Conservation (phyloP, 2,329 filamentous ascomycete genomes). For the Pyrenophora seminiperda region DNA sequence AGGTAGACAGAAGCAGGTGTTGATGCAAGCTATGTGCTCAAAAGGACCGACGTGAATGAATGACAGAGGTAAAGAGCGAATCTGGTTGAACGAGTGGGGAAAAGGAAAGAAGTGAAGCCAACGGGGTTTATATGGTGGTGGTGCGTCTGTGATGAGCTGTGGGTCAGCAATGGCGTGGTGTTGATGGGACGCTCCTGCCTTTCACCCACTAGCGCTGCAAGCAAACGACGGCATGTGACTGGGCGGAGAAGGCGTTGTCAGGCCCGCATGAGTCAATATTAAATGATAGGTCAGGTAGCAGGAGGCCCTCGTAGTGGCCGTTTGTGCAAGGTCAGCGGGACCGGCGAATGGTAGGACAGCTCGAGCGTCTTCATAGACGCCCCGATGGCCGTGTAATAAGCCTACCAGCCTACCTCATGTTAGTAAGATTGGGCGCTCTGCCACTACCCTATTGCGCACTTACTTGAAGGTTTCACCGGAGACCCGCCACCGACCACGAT, state of each 20-base stretch:
- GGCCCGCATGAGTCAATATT: not conserved
- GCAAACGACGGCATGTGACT: conserved; percentile 10
- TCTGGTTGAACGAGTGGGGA: conserved; percentile 2
- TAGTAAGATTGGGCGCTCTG: not conserved
- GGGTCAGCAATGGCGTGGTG: conserved; percentile 14
- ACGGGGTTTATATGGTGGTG: conserved; percentile 20
- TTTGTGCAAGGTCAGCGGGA: conserved; percentile 1
- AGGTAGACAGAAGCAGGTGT: conserved; percentile 16
- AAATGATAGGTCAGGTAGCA: conserved; percentile 1
- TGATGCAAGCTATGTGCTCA: conserved; percentile 18
- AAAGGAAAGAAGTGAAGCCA: conserved; percentile 1
- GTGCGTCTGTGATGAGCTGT: conserved; percentile 7
- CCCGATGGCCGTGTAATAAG: conserved; percentile 1
- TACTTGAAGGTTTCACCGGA: conserved; percentile 9
- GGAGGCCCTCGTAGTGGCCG: not conserved
- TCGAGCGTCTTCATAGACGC: conserved; percentile 1
- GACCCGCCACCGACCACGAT: conserved; percentile 7
- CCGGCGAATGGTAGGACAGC: conserved; percentile 2
- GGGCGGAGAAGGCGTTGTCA: not conserved
- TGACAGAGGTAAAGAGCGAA: conserved; percentile 12
- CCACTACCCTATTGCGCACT: conserved; percentile 4
- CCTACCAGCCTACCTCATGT: not conserved
- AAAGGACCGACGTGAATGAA: conserved; percentile 15
- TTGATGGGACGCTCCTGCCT: conserved; percentile 14
- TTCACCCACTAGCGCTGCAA: conserved; percentile 18